Evolutionary conservation across 75 land plant species (phyloP).

Genomic region (Chamaecyparis obtusa): DNA sequence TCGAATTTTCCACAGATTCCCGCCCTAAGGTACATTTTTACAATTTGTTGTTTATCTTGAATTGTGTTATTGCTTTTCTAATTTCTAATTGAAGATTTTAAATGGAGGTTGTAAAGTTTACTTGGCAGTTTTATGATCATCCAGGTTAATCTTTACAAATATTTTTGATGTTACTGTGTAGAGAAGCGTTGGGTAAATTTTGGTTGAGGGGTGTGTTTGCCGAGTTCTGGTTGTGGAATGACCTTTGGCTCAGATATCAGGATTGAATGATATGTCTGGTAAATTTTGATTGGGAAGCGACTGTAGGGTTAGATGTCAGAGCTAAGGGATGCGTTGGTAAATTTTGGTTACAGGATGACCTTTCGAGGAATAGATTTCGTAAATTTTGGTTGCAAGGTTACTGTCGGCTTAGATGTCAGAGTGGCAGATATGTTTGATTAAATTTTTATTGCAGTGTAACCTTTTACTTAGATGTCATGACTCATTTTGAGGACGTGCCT

Average conservation of each 20-base stretch:
- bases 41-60: no score
- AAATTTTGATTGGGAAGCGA: background rate
- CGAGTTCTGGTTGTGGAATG: background rate
- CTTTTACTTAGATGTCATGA: no score
- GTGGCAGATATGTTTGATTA: no score
- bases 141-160: no score
- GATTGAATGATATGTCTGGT: background rate
- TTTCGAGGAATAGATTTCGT: background rate
- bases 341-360: background rate
- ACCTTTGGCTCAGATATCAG: background rate
- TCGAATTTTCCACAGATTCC: constrained; percentile 41
- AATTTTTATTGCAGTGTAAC: no score
- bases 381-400: background rate
- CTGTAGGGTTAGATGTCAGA: background rate
- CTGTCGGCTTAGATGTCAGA: background rate
- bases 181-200: background rate
- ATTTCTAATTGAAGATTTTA: background rate
- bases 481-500: background rate
- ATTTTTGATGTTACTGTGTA: no score
- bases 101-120: background rate
- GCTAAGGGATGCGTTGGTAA: background rate
- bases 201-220: background rate
- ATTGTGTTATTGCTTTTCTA: background rate
- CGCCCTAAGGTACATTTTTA: constrained; percentile 57
- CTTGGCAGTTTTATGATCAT: background rate